These are phyloP conservation scores for Limnanthes douglasii DNA, from an alignment of 345 rosid genomes.

Conservation along the genomic window DNA sequence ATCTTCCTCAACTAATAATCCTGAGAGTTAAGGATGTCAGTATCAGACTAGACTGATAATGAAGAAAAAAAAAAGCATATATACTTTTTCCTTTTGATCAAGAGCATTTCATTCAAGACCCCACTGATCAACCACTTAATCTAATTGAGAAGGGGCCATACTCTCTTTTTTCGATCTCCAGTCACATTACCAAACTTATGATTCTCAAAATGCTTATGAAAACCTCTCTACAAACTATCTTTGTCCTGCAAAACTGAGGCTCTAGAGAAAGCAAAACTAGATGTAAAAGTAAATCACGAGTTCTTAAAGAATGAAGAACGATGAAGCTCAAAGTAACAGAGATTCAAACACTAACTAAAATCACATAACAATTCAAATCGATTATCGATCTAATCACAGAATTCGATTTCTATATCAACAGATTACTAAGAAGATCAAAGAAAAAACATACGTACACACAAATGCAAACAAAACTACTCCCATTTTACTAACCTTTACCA, in stretches of 20 bases:
- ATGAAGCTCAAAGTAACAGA: conserved; percentile 7
- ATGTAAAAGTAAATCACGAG: too few relatives aligned
- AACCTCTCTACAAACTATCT: not conserved
- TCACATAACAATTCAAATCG: conserved; percentile 10
- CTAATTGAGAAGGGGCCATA: conserved; percentile 75
- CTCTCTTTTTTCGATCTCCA: conserved; percentile 14
- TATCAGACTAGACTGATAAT: conserved; percentile 10
- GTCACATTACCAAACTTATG: conserved; percentile 24
- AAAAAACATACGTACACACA: not conserved
- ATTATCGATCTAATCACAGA: conserved; percentile 20
- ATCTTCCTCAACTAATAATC: conserved; percentile 20
- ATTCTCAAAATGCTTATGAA: conserved; percentile 8
- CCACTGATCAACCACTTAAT: conserved; percentile 22
- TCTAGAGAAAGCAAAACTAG: conserved; percentile 7
- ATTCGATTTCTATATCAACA: not conserved
- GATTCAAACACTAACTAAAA: conserved; percentile 1
- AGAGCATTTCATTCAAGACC: conserved; percentile 38
- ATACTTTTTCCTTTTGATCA: conserved; percentile 22
- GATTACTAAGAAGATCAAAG: not conserved
- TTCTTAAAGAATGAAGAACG: too few relatives aligned
- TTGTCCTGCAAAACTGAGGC: not conserved
- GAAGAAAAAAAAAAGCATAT: conserved; percentile 9
- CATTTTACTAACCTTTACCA: conserved; percentile 12
- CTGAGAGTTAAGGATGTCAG: conserved; percentile 20
- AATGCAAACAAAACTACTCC: not conserved